Evolutionary conservation across 2,329 filamentous ascomycete species (phyloP).

Genomic region (Elsinoe batatas): DNA sequence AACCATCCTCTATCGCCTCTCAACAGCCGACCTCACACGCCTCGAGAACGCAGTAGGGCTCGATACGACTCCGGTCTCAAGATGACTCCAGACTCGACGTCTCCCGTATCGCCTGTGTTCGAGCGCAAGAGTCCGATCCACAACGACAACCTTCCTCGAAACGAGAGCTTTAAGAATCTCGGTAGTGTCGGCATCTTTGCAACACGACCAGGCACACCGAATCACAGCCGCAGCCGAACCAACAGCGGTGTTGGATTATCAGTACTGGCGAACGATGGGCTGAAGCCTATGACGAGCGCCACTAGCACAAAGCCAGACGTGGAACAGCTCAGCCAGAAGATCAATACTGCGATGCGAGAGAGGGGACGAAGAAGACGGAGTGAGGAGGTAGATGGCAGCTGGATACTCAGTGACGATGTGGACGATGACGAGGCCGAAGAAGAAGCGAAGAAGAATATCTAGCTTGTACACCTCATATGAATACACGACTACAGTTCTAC

Average conservation of each 20-base stretch:
- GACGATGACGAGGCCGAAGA: conserved; percentile 20
- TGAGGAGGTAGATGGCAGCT: conserved; percentile 22
- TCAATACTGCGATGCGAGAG: conserved; percentile 74
- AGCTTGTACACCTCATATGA: neutral
- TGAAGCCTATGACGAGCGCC: conserved; percentile 59
- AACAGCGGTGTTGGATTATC: conserved; percentile 21
- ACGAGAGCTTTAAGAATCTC: conserved; percentile 90
- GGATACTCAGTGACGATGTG: conserved; percentile 8
- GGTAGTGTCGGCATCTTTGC: conserved; percentile 83
- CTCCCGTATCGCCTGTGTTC: conserved; percentile 1
- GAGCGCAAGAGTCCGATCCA: conserved; percentile 16
- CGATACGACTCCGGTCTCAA: conserved; percentile 16
- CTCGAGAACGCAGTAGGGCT: conserved; percentile 19
- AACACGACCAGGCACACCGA: conserved; percentile 74
- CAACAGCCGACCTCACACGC: conserved; percentile 21
- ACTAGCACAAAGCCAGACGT: conserved; percentile 57
- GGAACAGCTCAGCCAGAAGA: conserved; percentile 73
- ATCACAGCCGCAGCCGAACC: conserved; percentile 60
- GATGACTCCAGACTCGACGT: conserved; percentile 11
- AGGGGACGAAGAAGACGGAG: conserved; percentile 54
- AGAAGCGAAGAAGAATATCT: conserved; percentile 18
- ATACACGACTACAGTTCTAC: neutral
- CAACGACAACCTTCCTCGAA: conserved; percentile 59
- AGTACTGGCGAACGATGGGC: conserved; percentile 43
- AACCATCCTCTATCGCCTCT: conserved; percentile 22